These are phyloP conservation scores for Lasiodiplodia hormozganensis DNA, from an alignment of 2,329 filamentous ascomycete species.

Conservation along the genomic window DNA sequence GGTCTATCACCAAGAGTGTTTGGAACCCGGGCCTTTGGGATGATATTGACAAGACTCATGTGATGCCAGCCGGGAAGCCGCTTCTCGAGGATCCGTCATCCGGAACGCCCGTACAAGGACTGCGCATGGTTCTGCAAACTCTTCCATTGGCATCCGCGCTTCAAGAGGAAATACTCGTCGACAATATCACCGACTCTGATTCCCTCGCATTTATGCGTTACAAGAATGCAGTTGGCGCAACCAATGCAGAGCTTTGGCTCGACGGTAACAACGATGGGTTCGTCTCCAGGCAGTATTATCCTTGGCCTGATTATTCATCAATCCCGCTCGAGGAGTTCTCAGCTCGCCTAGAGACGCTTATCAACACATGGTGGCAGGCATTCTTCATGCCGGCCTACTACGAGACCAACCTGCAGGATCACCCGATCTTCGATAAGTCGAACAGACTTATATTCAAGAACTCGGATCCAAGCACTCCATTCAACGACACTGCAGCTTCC, in stretches of 20 bases:
- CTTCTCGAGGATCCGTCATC: not conserved
- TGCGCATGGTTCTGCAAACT: not conserved
- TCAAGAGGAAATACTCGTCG: not conserved
- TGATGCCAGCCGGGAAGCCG: not conserved
- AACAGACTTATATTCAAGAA: not conserved
- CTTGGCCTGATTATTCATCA: not conserved
- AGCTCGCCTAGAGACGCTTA: not conserved
- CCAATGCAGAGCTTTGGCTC: not conserved
- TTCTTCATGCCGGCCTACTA: conserved; percentile 4
- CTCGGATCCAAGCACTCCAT: not conserved
- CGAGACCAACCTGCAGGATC: not conserved
- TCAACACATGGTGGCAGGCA: conserved; percentile 11
- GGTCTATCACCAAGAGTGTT: not conserved
- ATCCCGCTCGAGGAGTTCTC: not conserved
- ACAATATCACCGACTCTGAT: too few relatives aligned
- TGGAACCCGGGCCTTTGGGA: conserved; percentile 2
- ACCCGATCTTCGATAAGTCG: not conserved
- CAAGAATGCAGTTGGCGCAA: not conserved
- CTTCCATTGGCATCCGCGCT: not conserved
- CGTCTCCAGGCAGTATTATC: not conserved
- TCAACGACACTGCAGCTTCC: not conserved
- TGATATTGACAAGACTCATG: too few relatives aligned
- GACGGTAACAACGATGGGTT: not conserved
- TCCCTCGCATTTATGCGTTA: not conserved
- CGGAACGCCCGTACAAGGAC: not conserved